Evolutionary conservation across 176 grass and related monocot genomes (phyloP), one percentile per base, ranked within the genome.

Genomic region (Triticum turgidum): DNA sequence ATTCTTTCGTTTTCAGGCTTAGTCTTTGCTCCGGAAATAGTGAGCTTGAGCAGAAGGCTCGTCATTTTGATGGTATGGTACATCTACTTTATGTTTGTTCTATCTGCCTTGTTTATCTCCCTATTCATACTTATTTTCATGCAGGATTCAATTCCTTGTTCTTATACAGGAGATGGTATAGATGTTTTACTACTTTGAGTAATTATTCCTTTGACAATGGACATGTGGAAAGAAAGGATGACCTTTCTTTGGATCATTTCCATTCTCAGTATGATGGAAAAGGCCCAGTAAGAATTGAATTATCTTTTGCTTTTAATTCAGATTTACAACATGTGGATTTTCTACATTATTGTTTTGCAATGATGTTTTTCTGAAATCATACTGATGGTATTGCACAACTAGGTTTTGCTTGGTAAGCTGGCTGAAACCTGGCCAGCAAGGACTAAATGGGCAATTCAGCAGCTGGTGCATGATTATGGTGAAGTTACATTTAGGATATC

Each of bases 91-190:
- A 34, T 65, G 37, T 56, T 86, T 73, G 7, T 70, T 86, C 11
- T 61, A 80, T 88, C 29, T 90, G 15, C 41, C 85, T 80, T 4
- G 59, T 73, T 44, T 22, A n/a, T 83, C 67, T 61, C 30, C 66
- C 17, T 45, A 66, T 62, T 88, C 74, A 69, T 27, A 34, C 34
- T 65, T 78, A 71, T 51, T 47, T 81, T 79, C 30, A 42, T 91
- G 67, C 85, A 96, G 97, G 97, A 20, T 98, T 98, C 89, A 88
- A 88, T 78, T 98, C 94, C 12, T 87, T 91, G 74, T 90, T 87
- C 83, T 84, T 98, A 61, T 98, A 96, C 68, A 94, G 88, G 83
- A 94, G 97, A 88, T 98, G 97, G 92, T 98, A 96, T 59, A 94
- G 97, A 87, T 90, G 92, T 77, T 91, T 92, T 93, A 96, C 97